phyloP scores from a whole-genome alignment of 78 protist species.

The Trichosphaerium sp. region DNA sequence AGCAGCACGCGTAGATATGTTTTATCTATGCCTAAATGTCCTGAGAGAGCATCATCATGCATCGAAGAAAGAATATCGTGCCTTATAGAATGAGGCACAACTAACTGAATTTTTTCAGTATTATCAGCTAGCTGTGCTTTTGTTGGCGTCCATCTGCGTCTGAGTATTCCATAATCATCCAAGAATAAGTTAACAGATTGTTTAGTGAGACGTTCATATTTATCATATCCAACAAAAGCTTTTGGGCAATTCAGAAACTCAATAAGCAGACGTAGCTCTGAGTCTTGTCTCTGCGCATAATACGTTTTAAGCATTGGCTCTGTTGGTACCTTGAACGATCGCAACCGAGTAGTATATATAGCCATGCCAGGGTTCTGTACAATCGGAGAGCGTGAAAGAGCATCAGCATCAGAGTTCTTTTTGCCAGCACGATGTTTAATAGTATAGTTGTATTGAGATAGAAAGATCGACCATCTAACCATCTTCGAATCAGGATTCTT shows the following conservation, averaged over 20 bases:
- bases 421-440: neutral
- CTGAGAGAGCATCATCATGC: neutral
- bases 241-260: neutral
- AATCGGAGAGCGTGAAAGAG: slow-evolving; percentile 7
- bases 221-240: too few species aligned
- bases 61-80: neutral
- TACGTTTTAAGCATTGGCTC: neutral
- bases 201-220: neutral
- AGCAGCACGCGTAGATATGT: neutral
- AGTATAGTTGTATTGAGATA: neutral
- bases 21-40: neutral
- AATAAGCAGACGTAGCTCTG: too few species aligned
- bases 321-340: neutral
- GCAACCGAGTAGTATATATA: neutral
- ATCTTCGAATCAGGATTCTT: neutral
- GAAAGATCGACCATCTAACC: neutral
- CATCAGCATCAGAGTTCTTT: neutral
- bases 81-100: neutral
- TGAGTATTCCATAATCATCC: neutral
- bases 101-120: neutral
- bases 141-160: neutral
- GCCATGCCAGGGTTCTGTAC: neutral
- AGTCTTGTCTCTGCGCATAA: too few species aligned
- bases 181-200: neutral
- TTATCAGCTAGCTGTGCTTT: neutral